Base-by-base conservation (phyloP, 441 rosid genomes). In the Bocquillonia castaneifolia region DNA sequence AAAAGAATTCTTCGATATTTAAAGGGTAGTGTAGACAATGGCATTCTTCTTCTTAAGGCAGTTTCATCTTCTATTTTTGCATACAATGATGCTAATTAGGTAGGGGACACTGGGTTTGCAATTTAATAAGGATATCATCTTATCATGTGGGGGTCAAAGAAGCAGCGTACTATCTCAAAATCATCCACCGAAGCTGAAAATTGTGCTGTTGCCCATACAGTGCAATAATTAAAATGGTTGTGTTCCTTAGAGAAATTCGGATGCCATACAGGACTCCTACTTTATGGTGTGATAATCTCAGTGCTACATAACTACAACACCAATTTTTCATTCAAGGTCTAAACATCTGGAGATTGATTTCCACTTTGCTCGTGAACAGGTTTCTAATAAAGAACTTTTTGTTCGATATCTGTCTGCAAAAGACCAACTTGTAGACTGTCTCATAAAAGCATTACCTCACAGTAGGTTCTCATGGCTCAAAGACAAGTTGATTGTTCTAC, bases 341-440 rank as follows among this genome's bases (percentile, higher is more conserved):
- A 61, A 61, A 12, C 65, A 61, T 14, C 0, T 63, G 3, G 53
- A 62, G 7, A 26, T 62, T 23, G 66, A 62, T 25, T 15, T 62
- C 7, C 53, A 62, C 17, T 62, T 23, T 42, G 53, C 44, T 10
- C 53, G 37, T 42, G 66, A 62, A 14, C 1, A 2, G 13, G 53
- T 62, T 9, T 0, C 15, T 4, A 8, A 25, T 4, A 44, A 44
- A 9, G 0, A 1, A 22, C 5, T 62, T 0, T 1, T 3, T 0
- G 37, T 62, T 1, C 3, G 3, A 3, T 14, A 62, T 12, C 0
- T 62, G 0, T 12, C 37, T 22, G 0, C 53, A 5, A 6, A 25
- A 0, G 34, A 42, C 25, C 66, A 62, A 23, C 8, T 55, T 12
- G 55, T 28, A 1, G 55, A 50, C 26, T 0, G 20, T 0, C 26